A percentile compares a stretch with the other conserved stretches of the same genome.
phyloP scores from a whole-genome alignment of 2,329 filamentous ascomycete species.

The Penicillium aurantiogriseum region DNA sequence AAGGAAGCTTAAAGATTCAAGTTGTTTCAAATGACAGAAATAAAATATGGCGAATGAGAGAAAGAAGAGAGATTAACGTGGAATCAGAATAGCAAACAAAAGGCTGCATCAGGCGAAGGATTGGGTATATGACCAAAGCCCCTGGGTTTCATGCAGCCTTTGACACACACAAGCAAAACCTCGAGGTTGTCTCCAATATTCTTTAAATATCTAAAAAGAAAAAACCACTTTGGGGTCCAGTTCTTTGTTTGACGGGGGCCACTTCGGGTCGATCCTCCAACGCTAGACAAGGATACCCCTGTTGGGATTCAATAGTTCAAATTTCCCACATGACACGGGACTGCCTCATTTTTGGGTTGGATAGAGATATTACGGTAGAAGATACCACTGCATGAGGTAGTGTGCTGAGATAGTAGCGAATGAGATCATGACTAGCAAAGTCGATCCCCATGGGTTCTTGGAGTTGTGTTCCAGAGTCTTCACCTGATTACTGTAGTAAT shows the following conservation, averaged over 20 bases:
- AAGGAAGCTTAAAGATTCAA: not conserved
- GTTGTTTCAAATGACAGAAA: not conserved
- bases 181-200: not conserved
- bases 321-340: not conserved
- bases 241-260: not conserved
- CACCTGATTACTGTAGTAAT: no score
- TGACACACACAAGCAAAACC: not conserved
- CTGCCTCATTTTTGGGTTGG: not conserved
- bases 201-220: not conserved
- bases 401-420: not conserved
- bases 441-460: not conserved
- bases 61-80: not conserved
- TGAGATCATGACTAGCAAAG: not conserved
- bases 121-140: not conserved
- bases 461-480: not conserved
- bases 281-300: not conserved
- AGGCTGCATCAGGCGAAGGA: not conserved
- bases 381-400: not conserved
- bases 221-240: not conserved
- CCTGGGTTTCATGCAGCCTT: not conserved
- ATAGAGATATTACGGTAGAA: not conserved
- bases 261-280: not conserved
- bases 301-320: conserved; percentile 24
- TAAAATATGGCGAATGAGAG: not conserved
- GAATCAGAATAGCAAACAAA: not conserved